phyloP scores from a whole-genome alignment of 805 yeast genomes.

The Nakazawaea populi region DNA sequence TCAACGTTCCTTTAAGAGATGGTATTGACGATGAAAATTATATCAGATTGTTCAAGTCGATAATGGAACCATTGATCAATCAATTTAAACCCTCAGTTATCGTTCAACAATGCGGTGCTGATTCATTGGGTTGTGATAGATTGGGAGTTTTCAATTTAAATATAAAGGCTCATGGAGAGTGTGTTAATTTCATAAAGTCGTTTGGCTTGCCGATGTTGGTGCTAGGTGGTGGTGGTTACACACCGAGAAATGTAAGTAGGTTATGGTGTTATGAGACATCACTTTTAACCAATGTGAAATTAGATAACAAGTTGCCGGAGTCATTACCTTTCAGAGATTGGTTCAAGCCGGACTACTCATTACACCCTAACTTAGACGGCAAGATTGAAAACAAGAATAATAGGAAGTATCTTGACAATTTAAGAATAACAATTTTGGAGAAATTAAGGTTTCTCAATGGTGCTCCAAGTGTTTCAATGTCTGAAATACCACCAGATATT shows the following conservation, averaged over 20 bases:
- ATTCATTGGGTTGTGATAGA: slow-evolving; percentile 88
- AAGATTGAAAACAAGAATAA: slow-evolving; percentile 82
- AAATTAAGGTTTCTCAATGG: slow-evolving; percentile 76
- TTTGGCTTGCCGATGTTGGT: slow-evolving; percentile 89
- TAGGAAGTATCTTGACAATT: slow-evolving; percentile 74
- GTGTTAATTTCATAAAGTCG: slow-evolving; percentile 83
- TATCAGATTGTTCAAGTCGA: slow-evolving; percentile 66
- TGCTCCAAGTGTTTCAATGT: slow-evolving; percentile 94
- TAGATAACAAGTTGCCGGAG: slow-evolving; percentile 72
- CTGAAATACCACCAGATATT: slow-evolving; percentile 72
- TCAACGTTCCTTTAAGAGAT: slow-evolving; percentile 89
- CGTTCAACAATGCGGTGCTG: slow-evolving; percentile 97
- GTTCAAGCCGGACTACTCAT: slow-evolving; percentile 86
- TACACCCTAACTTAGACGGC: slow-evolving; percentile 81
- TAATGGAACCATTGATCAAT: slow-evolving; percentile 84
- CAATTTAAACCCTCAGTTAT: slow-evolving; percentile 92
- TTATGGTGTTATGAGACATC: slow-evolving; percentile 97
- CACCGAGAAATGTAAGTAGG: slow-evolving; percentile 91
- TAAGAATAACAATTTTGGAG: slow-evolving; percentile 70
- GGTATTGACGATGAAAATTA: slow-evolving; percentile 94
- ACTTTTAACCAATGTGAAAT: slow-evolving; percentile 68
- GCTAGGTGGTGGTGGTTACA: slow-evolving; percentile 97
- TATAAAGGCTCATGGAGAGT: slow-evolving; percentile 91
- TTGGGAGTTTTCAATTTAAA: slow-evolving; percentile 91
- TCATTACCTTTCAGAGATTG: slow-evolving; percentile 70